Evolutionary conservation across 768 basidiomycete genomes (phyloP), one percentile per base, ranked within the genome.

Genomic region (Rhizopogon rudus): DNA sequence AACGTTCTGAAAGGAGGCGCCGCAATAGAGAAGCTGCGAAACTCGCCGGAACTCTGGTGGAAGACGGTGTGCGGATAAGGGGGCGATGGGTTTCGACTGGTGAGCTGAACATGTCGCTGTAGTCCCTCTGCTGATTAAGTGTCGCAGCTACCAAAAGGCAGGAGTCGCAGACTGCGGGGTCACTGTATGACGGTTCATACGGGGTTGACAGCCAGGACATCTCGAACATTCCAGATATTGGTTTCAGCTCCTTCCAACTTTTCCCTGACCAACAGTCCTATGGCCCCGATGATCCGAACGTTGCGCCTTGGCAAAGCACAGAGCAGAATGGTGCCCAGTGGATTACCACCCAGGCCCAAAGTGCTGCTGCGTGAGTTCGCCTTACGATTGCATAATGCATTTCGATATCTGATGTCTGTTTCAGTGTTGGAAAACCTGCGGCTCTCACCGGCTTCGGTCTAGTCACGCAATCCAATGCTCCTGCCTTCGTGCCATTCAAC

Each of bases 201-300:
- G 85, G 85, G 35, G 82, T 87, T 17, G 86, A 88, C 64, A 81
- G 78, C 53, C 80, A 84, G 60, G 86, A 87, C 57, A 83, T 88
- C 50, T 57, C 76, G 53, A 80, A 67, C 51, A 82, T 83, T 54
- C 81, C 81, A 0, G 40, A 77, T 10, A 80, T 88, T 57, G 79
- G 76, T 6, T 86, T 84, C 60, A 70, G 75, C 33, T 74, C 81
- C 16, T 85, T 85, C 75, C 83, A 81, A 55, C 59, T 86, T 25
- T 87, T 87, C 77, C 86, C 87, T 17, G 84, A 88, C 62, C 87
- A 88, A 65, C 76, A 81, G 57, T 64, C 67, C 39, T 87, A 86
- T 60, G 78, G 70, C 31, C 55, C 74, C 22, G 61, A 66, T 28
- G 81, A 84, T 63, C 77, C 81, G 14, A 75, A 71, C 56, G 65